Conservation (phyloP, 176 grass and related monocot genomes). For the Oryza meyeriana region DNA sequence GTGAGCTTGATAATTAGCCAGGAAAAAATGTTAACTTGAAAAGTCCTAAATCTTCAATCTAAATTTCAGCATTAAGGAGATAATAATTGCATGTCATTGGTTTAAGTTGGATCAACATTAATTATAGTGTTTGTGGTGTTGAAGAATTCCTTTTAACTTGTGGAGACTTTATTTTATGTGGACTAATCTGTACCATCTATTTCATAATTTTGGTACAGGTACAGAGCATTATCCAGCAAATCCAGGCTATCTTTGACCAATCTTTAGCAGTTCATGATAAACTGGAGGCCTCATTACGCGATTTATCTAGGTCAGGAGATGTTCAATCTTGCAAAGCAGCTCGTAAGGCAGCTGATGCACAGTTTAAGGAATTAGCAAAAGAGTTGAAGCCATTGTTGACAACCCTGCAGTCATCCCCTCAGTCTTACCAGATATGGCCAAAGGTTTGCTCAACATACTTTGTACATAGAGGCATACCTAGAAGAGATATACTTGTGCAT, state of each 20-base stretch:
- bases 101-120: not conserved
- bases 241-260: conserved; percentile 69
- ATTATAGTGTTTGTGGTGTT: not conserved
- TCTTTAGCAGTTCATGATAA: conserved; percentile 76
- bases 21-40: not conserved
- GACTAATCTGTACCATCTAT: conserved; percentile 1
- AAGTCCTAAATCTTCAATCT: not conserved
- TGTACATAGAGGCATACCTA: not conserved
- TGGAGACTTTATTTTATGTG: not conserved
- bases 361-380: conserved; percentile 89
- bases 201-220: conserved; percentile 44
- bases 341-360: conserved; percentile 82
- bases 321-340: conserved; percentile 74
- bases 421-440: conserved; percentile 80
- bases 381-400: conserved; percentile 69
- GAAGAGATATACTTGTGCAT: not conserved
- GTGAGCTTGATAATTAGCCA: not conserved
- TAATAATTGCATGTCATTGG: not conserved
- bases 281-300: conserved; percentile 71
- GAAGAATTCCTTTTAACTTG: not conserved
- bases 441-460: conserved; percentile 55
- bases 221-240: conserved; percentile 66
- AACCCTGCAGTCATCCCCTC: conserved; percentile 72
- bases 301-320: conserved; percentile 87
- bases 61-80: not conserved